Percentiles rank a stretch among this genome's conserved stretches.
These are phyloP conservation scores for Saururus chinensis DNA, from an alignment of 164 flowering plant species.

Conservation along the genomic window DNA sequence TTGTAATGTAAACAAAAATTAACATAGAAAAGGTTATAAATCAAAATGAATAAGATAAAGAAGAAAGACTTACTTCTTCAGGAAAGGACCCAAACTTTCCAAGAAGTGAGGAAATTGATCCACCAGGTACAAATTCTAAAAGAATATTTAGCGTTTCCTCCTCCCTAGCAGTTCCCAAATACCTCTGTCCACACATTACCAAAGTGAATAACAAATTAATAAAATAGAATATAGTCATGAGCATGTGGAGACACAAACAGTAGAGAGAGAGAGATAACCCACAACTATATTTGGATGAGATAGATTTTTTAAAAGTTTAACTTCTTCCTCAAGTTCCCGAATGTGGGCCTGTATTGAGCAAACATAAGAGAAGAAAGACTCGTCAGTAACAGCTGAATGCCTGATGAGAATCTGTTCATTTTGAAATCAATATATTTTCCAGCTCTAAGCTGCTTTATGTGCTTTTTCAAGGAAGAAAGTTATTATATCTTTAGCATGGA, in stretches of 20 bases:
- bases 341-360: conserved; percentile 51
- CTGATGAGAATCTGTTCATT: too few species aligned
- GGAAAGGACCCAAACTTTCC: conserved; percentile 97
- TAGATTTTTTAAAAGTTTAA: conserved; percentile 77
- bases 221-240: not conserved
- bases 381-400: not conserved
- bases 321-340: conserved; percentile 93
- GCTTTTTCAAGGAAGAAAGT: too few species aligned
- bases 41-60: not conserved
- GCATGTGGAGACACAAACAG: not conserved
- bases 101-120: conserved; percentile 88
- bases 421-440: too few species aligned
- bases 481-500: too few species aligned
- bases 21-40: not conserved
- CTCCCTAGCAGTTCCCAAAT: conserved; percentile 90
- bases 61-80: conserved; percentile 62
- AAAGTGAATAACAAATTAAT: not conserved
- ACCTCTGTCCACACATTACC: conserved; percentile 46
- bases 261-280: conserved; percentile 18
- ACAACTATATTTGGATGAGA: conserved; percentile 96
- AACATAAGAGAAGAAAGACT: not conserved
- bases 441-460: too few species aligned
- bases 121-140: conserved; percentile 98
- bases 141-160: conserved; percentile 77
- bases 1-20: not conserved